These are phyloP conservation scores for Schoenoplectus tabernaemontani DNA, from an alignment of 202 grass and related monocot genomes.

Conservation along the genomic window DNA sequence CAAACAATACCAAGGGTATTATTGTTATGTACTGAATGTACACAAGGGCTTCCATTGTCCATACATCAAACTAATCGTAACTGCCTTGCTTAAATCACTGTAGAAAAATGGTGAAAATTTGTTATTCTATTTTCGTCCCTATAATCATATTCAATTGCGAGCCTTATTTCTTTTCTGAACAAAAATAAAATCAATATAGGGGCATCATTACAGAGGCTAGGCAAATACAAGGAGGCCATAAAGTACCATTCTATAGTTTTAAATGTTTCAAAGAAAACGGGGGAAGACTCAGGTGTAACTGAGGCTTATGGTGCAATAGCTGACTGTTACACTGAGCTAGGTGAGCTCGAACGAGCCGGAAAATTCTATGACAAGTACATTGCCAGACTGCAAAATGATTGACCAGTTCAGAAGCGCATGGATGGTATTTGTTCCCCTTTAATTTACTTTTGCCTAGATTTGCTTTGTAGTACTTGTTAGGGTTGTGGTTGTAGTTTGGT, in stretches of 20 bases:
- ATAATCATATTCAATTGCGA: conserved; percentile 1
- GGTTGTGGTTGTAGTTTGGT: background rate
- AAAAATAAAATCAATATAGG: conserved; percentile 42
- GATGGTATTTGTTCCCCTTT: background rate
- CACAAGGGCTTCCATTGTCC: background rate
- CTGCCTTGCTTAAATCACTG: no score
- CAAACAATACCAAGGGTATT: background rate
- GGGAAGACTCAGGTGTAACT: conserved; percentile 74
- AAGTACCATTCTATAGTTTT: conserved; percentile 85
- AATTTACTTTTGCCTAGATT: background rate
- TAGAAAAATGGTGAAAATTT: background rate
- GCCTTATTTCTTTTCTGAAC: no score
- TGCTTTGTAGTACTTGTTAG: background rate
- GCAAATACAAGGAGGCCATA: conserved; percentile 89
- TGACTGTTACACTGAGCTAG: conserved; percentile 90
- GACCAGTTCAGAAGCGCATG: conserved; percentile 9
- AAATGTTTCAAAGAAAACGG: conserved; percentile 51
- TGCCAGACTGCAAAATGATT: conserved; percentile 76
- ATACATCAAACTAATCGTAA: no score
- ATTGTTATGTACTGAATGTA: background rate
- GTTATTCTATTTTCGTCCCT: background rate
- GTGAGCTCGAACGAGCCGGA: conserved; percentile 89
- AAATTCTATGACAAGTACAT: conserved; percentile 92
- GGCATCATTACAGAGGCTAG: conserved; percentile 89
- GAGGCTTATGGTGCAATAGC: conserved; percentile 95